Conservation (phyloP, 2,329 filamentous ascomycete species). For the Niveomyces coronatus region DNA sequence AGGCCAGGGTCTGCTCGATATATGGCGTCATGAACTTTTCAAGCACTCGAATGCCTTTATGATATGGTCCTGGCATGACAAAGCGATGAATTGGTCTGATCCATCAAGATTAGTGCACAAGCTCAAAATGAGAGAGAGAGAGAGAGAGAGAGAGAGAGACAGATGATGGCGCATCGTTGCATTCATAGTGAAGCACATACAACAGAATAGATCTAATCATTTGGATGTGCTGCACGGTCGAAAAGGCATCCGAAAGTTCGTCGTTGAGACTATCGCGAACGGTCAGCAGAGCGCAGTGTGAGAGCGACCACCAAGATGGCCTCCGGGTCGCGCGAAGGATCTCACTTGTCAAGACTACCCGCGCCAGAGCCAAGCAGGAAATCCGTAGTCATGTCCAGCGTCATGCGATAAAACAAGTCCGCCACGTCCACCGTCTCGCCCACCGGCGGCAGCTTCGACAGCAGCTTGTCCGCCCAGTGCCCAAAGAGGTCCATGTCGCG, state of each 20-base stretch:
- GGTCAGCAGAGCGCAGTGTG: too few species aligned
- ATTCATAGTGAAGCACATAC: slow-evolving; percentile 17
- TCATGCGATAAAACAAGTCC: slow-evolving; percentile 53
- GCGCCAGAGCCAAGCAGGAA: slow-evolving; percentile 55
- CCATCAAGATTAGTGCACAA: background rate
- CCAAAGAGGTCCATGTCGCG: slow-evolving; percentile 48
- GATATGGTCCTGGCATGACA: slow-evolving; percentile 50
- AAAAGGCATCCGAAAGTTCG: slow-evolving; percentile 59
- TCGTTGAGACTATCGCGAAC: slow-evolving; percentile 44
- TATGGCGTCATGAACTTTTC: slow-evolving; percentile 61
- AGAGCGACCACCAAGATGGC: background rate
- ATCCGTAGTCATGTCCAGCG: slow-evolving; percentile 56
- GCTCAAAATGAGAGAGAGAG: too few species aligned
- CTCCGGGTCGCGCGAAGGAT: background rate
- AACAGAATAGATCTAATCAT: slow-evolving; percentile 44
- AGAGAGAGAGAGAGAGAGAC: too few species aligned
- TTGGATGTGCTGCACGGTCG: slow-evolving; percentile 58
- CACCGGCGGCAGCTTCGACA: slow-evolving; percentile 45
- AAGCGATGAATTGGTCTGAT: slow-evolving; percentile 46
- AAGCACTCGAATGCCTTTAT: slow-evolving; percentile 51
- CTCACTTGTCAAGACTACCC: slow-evolving; percentile 32
- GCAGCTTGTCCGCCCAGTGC: slow-evolving; percentile 44
- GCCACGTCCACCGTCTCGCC: slow-evolving; percentile 49
- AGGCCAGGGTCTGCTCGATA: slow-evolving; percentile 54
- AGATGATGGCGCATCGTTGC: too few species aligned